Conservation (phyloP, 352 stramenopile genomes). For the Phytophthora quininea region DNA sequence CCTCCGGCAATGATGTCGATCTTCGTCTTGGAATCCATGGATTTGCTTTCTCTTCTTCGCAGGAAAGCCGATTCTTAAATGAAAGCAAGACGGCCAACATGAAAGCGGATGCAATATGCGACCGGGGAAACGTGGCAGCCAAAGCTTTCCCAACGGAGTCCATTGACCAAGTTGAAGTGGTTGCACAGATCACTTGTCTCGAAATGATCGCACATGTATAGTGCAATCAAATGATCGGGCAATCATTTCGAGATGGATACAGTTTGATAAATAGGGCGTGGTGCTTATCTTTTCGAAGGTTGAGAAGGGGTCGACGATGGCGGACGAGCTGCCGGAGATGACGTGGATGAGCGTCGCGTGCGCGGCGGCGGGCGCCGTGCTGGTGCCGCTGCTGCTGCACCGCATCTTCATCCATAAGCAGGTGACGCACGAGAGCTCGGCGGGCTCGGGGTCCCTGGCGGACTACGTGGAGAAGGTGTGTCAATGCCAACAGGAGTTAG, state of each 20-base stretch:
- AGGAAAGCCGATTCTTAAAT: conserved; percentile 23
- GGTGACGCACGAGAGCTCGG: conserved; percentile 36
- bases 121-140: conserved; percentile 8
- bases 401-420: conserved; percentile 56
- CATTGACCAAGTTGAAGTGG: conserved; percentile 26
- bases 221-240: no score
- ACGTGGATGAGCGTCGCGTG: conserved; percentile 47
- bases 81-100: not conserved
- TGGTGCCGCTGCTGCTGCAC: conserved; percentile 61
- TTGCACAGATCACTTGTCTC: not conserved
- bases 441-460: conserved; percentile 46
- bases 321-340: conserved; percentile 32
- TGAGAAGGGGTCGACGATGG: conserved; percentile 18
- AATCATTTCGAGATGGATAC: no score
- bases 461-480: conserved; percentile 62
- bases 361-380: conserved; percentile 34
- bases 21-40: conserved; percentile 30
- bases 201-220: no score
- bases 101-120: not conserved
- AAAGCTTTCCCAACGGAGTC: conserved; percentile 8
- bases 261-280: no score
- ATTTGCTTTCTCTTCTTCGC: not conserved
- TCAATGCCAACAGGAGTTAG: not conserved
- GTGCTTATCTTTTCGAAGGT: conserved; percentile 2
- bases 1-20: conserved; percentile 80